Evolutionary conservation across 371 early-diverging fungal genomes (phyloP), one percentile per base, ranked within the genome.

Genomic region (Catenaria anguillulae): DNA sequence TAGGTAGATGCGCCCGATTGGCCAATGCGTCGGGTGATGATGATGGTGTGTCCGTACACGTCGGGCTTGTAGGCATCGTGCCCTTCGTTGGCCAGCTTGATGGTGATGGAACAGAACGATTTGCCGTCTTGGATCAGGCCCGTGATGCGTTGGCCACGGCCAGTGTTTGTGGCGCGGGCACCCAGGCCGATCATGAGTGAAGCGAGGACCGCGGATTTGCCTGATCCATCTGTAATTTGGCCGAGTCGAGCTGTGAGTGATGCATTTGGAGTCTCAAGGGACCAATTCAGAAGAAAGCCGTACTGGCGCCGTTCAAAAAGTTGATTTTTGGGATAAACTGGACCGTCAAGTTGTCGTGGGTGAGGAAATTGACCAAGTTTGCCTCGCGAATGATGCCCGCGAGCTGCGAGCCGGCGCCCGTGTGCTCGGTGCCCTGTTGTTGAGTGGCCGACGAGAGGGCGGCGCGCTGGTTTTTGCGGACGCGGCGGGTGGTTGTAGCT

Each of bases 221-320:
- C 98, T 68, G 56, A 59, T 60, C 23, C 4, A 36, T 50, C 24
- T 46, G 40, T 10, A n/a, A n/a, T n/a, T n/a, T n/a, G n/a, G n/a
- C n/a, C 31, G 34, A 43, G 43, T 23, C n/a, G n/a, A 29, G n/a
- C 42, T 55, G 15, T 19, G 12, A 35, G 17, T n/a, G n/a, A n/a
- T n/a, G n/a, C n/a, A n/a, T n/a, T n/a, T n/a, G n/a, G n/a, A n/a
- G n/a, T n/a, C n/a, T n/a, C n/a, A n/a, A n/a, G n/a, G 2, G 31
- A 35, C 55, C 13, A 42, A n/a, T 29, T 43, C 29, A 3, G 23
- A 10, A n/a, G n/a, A 3, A 13, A 19, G 10, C 19, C n/a, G 17
- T 94, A 68, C 95, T 97, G 65, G 92, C 89, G 6, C 97, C 97
- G 59, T 88, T 86, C 43, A 97, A 82, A 70, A 97, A 97, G 72